A percentile compares a stretch with the other conserved stretches of the same genome.
Evolutionary conservation across 257 asterid species (phyloP).

Genomic region (Plantago ovata): DNA sequence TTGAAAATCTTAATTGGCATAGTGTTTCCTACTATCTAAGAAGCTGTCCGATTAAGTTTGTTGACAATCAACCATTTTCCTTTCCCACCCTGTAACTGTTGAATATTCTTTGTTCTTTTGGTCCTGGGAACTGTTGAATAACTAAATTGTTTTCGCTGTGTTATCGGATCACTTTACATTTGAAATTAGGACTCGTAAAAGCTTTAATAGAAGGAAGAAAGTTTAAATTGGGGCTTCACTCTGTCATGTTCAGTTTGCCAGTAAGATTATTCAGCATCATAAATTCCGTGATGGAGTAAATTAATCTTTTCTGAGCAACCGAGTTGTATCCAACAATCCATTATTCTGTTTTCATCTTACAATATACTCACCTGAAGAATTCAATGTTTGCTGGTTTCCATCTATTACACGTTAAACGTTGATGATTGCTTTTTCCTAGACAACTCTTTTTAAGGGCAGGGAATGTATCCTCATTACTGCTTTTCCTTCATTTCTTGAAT

Average conservation of each 20-base stretch:
- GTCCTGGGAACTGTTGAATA: too few species aligned
- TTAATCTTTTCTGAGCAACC: not conserved
- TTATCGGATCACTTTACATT: not conserved
- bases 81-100: too few species aligned
- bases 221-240: not conserved
- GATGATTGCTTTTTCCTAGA: slow-evolving; percentile 5
- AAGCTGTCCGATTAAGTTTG: too few species aligned
- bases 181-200: slow-evolving; percentile 11
- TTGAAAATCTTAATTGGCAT: slow-evolving; percentile 9
- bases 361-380: not conserved
- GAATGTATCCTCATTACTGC: slow-evolving; percentile 6
- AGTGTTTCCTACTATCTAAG: too few species aligned
- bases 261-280: not conserved
- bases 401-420: not conserved
- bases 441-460: slow-evolving; percentile 5
- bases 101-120: too few species aligned
- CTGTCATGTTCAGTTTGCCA: not conserved
- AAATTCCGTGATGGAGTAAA: not conserved
- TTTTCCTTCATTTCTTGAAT: slow-evolving; percentile 4
- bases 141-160: not conserved
- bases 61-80: too few species aligned
- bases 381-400: not conserved
- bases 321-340: not conserved
- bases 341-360: not conserved
- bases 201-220: slow-evolving; percentile 9